Percentiles rank a stretch among this genome's conserved stretches.
These are phyloP conservation scores for Sclerotinia subarctica DNA, from an alignment of 2,329 filamentous ascomycete genomes.

Conservation along the genomic window DNA sequence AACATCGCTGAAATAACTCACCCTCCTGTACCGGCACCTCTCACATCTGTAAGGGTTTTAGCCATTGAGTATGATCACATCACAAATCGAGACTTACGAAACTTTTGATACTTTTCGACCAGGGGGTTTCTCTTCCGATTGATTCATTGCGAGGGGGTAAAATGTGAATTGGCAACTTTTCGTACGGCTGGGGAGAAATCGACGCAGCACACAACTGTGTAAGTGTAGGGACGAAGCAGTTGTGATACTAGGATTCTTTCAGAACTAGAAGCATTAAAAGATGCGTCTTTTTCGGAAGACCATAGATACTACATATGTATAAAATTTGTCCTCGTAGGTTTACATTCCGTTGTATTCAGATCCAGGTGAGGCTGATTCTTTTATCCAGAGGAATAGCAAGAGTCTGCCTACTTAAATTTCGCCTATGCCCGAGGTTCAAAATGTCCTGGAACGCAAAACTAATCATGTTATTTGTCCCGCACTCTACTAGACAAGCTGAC, in stretches of 20 bases:
- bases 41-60: constrained; percentile 40
- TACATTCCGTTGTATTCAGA: not conserved
- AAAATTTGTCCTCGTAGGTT: not conserved
- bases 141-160: constrained; percentile 1
- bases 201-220: not conserved
- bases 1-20: constrained; percentile 23
- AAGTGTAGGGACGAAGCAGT: not conserved
- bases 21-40: constrained; percentile 46
- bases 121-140: not conserved
- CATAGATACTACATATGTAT: too few relatives aligned
- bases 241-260: not conserved
- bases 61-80: not conserved
- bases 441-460: not conserved
- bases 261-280: not conserved
- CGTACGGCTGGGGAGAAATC: not conserved
- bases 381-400: not conserved
- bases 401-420: not conserved
- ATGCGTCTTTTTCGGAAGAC: not conserved
- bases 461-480: not conserved
- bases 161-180: not conserved
- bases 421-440: not conserved
- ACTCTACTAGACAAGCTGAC: not conserved
- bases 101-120: constrained; percentile 14
- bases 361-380: not conserved
- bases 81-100: constrained; percentile 1